Evolutionary conservation across 768 basidiomycete genomes (phyloP), one percentile per base, ranked within the genome.

Genomic region (Phylloporus sp.): DNA sequence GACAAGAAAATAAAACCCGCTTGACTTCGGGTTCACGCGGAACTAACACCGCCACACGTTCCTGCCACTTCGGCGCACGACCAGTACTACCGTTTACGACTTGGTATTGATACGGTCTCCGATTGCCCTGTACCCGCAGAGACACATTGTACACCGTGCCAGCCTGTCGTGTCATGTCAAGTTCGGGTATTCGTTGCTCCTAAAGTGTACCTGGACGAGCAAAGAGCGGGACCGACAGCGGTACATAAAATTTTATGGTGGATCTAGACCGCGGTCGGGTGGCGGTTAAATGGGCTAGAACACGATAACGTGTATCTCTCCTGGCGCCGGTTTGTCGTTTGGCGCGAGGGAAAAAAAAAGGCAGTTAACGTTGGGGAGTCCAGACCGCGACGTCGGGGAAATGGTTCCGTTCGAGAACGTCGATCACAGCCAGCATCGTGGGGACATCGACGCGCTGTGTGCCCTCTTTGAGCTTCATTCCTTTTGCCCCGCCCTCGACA

Each of bases 1-100:
- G 45, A 57, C 47, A 23, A 44, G 51, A 59, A 69, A 61, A 56
- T 69, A 59, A n/a, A n/a, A 49, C 47, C n/a, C 48, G 50, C n/a
- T 23, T 31, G n/a, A 8, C 26, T 32, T 61, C 68, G 68, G 68
- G 68, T 59, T 52, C 47, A 3, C 28, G 61, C 66, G 66, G 66
- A 57, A 58, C 49, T 22, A 53, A n/a, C 57, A 68, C 67, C 66
- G 68, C 67, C 67, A 67, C 64, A 0, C 13, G 35, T 49, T n/a
- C n/a, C n/a, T n/a, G n/a, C n/a, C n/a, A n/a, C n/a, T n/a, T n/a
- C n/a, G n/a, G n/a, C n/a, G n/a, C n/a, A n/a, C n/a, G n/a, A n/a
- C n/a, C n/a, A n/a, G n/a, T n/a, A n/a, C n/a, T n/a, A n/a, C n/a
- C n/a, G n/a, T n/a, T n/a, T n/a, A n/a, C n/a, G n/a, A n/a, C n/a